phyloP scores from a whole-genome alignment of 2,329 filamentous ascomycete genomes.

The Trichoderma sp. region DNA sequence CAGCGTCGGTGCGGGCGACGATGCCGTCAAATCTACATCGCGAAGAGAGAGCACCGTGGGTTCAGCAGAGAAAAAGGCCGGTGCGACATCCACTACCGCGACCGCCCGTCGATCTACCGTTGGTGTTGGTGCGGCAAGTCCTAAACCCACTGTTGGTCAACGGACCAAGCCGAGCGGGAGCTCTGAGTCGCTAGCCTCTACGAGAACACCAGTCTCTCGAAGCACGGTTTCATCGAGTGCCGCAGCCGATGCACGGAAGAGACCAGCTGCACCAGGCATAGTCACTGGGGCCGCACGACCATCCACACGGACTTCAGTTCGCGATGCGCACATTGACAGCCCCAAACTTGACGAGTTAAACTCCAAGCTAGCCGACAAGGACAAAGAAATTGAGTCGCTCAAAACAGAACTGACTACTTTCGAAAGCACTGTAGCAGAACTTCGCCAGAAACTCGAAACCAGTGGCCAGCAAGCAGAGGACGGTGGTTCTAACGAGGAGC shows the following conservation, averaged over 20 bases:
- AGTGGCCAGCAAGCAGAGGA: constrained; percentile 37
- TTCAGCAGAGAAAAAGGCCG: constrained; percentile 38
- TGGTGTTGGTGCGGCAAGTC: constrained; percentile 29
- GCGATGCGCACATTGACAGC: constrained; percentile 41
- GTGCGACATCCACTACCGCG: constrained; percentile 31
- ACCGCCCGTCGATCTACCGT: constrained; percentile 36
- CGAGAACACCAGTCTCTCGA: constrained; percentile 30
- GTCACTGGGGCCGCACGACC: constrained; percentile 33
- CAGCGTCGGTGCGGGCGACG: constrained; percentile 49
- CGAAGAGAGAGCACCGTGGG: constrained; percentile 45
- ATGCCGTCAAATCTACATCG: constrained; percentile 40
- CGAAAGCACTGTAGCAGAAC: constrained; percentile 53
- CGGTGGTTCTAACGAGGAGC: constrained; percentile 41
- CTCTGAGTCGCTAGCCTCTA: constrained; percentile 24
- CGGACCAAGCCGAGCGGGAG: neutral
- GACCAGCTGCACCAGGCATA: constrained; percentile 50
- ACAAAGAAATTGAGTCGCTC: constrained; percentile 55
- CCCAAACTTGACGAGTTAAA: constrained; percentile 61
- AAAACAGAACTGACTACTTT: constrained; percentile 55
- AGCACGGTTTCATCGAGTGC: constrained; percentile 15
- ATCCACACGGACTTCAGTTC: constrained; percentile 35
- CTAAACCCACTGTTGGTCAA: constrained; percentile 28
- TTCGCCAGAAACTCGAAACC: constrained; percentile 49
- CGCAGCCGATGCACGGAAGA: constrained; percentile 49
- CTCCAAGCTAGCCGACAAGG: constrained; percentile 55